Conservation (phyloP, 352 stramenopile species). For the Elongisporangium anandrum region DNA sequence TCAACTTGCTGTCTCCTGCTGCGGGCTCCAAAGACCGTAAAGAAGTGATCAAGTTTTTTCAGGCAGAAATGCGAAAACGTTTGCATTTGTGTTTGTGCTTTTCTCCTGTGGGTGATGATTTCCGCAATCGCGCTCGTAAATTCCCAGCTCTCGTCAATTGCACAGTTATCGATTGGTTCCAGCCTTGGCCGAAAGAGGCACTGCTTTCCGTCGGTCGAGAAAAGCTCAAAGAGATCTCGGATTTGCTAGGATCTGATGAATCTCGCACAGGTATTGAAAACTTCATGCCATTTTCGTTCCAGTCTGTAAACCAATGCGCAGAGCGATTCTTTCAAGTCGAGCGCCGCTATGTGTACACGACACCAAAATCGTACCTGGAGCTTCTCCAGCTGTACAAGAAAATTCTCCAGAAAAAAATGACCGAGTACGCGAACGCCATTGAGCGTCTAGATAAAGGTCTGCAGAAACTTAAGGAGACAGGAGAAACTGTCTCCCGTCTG, state of each 20-base stretch:
- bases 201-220: slow-evolving; percentile 89
- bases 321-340: slow-evolving; percentile 90
- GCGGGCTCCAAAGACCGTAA: slow-evolving; percentile 85
- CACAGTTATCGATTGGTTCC: slow-evolving; percentile 95
- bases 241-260: slow-evolving; percentile 80
- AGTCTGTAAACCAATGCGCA: slow-evolving; percentile 90
- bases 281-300: slow-evolving; percentile 96
- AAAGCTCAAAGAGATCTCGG: slow-evolving; percentile 82
- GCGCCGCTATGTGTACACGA: slow-evolving; percentile 93
- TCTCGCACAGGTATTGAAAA: slow-evolving; percentile 87
- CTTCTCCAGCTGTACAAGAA: slow-evolving; percentile 94
- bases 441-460: slow-evolving; percentile 91
- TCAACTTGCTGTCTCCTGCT: slow-evolving; percentile 78
- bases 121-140: slow-evolving; percentile 90
- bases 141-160: slow-evolving; percentile 96
- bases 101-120: slow-evolving; percentile 94
- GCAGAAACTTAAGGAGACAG: slow-evolving; percentile 91
- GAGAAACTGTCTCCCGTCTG: slow-evolving; percentile 89
- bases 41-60: slow-evolving; percentile 94
- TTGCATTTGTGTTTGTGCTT: slow-evolving; percentile 95
- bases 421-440: slow-evolving; percentile 87
- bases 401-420: slow-evolving; percentile 90
- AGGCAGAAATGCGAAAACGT: slow-evolving; percentile 92
- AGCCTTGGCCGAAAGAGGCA: slow-evolving; percentile 92
- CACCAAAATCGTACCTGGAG: slow-evolving; percentile 94